Percentiles rank a stretch among this genome's conserved stretches.
Evolutionary conservation across 306 rosid genomes (phyloP).

Genomic region (Crataegus laevigata): DNA sequence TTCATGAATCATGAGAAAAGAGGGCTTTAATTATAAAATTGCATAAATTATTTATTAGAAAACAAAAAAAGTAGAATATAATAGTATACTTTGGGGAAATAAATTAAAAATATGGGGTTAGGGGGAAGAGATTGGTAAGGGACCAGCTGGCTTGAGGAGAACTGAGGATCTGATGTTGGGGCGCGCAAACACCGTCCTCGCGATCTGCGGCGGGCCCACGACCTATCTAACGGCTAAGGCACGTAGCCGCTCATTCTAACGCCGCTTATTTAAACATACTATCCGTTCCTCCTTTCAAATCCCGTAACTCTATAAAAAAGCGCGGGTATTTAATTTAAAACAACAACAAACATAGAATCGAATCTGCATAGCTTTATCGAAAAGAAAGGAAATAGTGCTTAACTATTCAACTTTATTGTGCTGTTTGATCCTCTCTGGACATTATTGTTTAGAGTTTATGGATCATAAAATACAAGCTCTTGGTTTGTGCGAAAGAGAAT

Average conservation of each 20-base stretch:
- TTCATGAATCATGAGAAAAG: not conserved
- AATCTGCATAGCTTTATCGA: not conserved
- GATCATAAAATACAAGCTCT: accelerated
- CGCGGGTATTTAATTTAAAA: not conserved
- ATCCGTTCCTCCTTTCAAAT: not conserved
- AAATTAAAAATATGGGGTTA: not conserved
- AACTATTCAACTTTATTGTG: not conserved
- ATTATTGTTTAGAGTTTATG: too few species aligned
- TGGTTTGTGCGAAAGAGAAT: accelerated
- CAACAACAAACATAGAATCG: not conserved
- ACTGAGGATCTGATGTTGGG: constrained; percentile 15
- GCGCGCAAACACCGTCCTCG: constrained; percentile 53
- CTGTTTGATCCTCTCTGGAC: too few species aligned
- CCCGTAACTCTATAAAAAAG: not conserved
- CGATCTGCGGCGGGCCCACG: constrained; percentile 27
- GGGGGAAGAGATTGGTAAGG: not conserved
- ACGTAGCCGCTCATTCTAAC: not conserved
- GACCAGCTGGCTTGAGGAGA: constrained; percentile 28
- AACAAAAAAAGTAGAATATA: not conserved
- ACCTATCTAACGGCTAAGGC: not conserved
- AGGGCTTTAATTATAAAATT: not conserved
- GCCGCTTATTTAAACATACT: not conserved
- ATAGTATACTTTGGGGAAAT: not conserved
- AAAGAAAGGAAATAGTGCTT: not conserved
- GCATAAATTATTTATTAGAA: not conserved